Evolutionary conservation across 1,139 yeast species (phyloP).

Genomic region (Suhomyces panamericanus): DNA sequence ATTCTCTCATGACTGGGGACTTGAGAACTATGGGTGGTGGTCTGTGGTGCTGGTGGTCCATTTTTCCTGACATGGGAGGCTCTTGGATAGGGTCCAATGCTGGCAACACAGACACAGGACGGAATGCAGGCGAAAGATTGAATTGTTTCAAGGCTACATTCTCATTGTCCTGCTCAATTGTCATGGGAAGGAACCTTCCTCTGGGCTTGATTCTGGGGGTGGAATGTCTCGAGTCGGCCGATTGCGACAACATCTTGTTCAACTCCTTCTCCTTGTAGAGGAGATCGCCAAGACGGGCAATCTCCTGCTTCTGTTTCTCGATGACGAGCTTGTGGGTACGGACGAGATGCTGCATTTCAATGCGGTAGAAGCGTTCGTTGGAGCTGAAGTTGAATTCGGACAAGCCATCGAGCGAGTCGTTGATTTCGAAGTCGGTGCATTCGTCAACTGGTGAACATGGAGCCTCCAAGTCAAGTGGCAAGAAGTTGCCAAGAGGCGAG

Average conservation of each 20-base stretch:
- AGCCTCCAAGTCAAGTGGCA: background rate
- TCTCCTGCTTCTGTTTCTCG: conserved; percentile 32
- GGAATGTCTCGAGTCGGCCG: background rate
- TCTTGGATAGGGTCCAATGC: no score
- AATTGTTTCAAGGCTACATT: conserved; percentile 3
- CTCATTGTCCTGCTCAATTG: conserved; percentile 12
- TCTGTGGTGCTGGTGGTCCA: no score
- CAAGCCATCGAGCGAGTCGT: background rate
- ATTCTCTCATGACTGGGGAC: background rate
- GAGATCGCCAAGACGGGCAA: conserved; percentile 26
- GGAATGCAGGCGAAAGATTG: conserved; percentile 21
- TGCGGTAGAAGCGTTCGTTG: conserved; percentile 17
- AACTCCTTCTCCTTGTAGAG: conserved; percentile 24
- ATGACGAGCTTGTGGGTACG: conserved; percentile 28
- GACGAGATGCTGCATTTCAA: conserved; percentile 30
- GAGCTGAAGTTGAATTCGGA: conserved; percentile 7
- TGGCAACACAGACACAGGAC: no score
- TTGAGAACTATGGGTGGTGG: no score
- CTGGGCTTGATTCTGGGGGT: conserved; percentile 12
- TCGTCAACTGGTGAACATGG: background rate
- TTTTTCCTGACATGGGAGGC: no score
- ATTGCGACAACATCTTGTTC: background rate
- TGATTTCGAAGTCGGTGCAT: background rate
- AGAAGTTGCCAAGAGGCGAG: no score
- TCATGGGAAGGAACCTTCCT: conserved; percentile 23